These are phyloP conservation scores for Seiridium unicorne DNA, from an alignment of 2,329 filamentous ascomycete genomes.

Conservation along the genomic window DNA sequence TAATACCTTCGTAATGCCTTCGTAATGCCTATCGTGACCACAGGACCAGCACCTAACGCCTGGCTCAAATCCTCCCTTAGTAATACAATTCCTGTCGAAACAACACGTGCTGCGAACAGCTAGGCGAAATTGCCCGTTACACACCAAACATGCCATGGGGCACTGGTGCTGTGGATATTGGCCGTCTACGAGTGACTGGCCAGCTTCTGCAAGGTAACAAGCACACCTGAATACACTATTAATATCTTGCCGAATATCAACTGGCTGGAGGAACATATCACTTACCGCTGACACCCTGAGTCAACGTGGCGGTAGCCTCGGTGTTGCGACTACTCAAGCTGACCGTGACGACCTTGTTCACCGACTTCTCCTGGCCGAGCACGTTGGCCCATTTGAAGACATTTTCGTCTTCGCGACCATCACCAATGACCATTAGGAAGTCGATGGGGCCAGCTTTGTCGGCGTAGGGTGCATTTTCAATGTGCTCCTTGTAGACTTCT, in stretches of 20 bases:
- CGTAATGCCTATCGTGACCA: background rate
- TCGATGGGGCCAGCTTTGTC: conserved; percentile 54
- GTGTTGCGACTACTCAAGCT: conserved; percentile 86
- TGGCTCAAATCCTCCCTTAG: background rate
- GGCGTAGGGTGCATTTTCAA: conserved; percentile 31
- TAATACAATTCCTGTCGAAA: background rate
- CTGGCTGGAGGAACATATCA: conserved; percentile 16
- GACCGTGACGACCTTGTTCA: conserved; percentile 77
- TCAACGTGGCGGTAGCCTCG: conserved; percentile 79
- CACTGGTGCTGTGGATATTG: background rate
- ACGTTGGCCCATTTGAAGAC: conserved; percentile 94
- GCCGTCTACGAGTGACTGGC: conserved; percentile 34
- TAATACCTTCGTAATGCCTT: background rate
- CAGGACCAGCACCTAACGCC: background rate
- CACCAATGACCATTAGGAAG: conserved; percentile 86
- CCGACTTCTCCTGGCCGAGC: conserved; percentile 55
- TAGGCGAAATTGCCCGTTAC: background rate
- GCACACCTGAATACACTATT: conserved; percentile 35
- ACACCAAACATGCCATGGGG: background rate
- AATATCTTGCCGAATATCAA: conserved; percentile 12
- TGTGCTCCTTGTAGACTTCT: conserved; percentile 65
- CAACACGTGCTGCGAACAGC: background rate
- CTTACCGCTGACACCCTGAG: conserved; percentile 88
- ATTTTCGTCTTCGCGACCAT: conserved; percentile 89
- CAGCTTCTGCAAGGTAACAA: conserved; percentile 52